Base-by-base conservation (phyloP, 2,329 filamentous ascomycete species). In the Colletotrichum scovillei region DNA sequence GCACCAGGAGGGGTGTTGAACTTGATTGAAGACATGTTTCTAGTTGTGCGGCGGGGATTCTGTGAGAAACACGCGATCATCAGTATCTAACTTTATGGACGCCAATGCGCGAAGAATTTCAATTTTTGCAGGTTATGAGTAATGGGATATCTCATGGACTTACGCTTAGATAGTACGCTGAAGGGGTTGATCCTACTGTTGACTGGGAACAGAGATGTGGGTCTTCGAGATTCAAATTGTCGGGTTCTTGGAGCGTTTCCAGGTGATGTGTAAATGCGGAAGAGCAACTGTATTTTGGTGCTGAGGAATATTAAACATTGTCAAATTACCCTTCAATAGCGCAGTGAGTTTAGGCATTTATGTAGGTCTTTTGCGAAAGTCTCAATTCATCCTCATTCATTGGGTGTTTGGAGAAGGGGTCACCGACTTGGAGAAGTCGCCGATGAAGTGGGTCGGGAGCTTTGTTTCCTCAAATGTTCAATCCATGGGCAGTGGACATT, bases 1-100 rank as follows among this genome's bases (percentile, higher is more conserved):
- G 60, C 55, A 26, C 62, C 68, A 4, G 62, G 57, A 11, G 68
- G 62, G 30, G 46, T 59, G 12, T 66, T 66, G 30, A 52, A 70
- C 9, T 57, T 59, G 19, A 56, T 35, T 28, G 28, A 65, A 30
- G 55, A n/a, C 62, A 66, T 70, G 3, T 1, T 16, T 62, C 12
- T 9, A n/a, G 52, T 5, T 53, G 24, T 24, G 52, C 12, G 19
- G n/a, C 11, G 22, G 52, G 9, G 22, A 26, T 24, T 26, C 24
- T 53, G n/a, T 38, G 26, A 57, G 32, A 26, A 16, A 19, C 12
- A 57, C 19, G n/a, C 8, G 24, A 42, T 12, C 5, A n/a, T 46
- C 19, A 46, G 42, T 6, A 46, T 46, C 42, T n/a, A n/a, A 16
- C 42, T 9, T 8, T 1, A 3, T 19, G 16, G 7, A 9, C 2